Percentiles rank a stretch among this genome's conserved stretches.
Evolutionary conservation across 495 filamentous ascomycete species (phyloP).

Genomic region (Lophiostoma macrostomum): DNA sequence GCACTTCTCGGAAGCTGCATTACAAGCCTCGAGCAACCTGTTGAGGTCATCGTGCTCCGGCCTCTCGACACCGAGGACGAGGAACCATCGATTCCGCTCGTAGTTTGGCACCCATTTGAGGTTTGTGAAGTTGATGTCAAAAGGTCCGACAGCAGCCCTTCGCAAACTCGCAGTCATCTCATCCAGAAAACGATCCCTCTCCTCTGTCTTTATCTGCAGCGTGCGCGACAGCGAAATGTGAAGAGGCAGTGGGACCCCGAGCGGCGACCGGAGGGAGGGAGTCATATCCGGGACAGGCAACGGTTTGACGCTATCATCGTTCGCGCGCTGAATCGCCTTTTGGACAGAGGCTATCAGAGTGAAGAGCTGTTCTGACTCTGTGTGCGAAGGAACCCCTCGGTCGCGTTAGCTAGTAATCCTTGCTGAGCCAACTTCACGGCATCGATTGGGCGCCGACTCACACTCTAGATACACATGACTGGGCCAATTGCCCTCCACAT

Average conservation of each 20-base stretch:
- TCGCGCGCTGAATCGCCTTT: constrained; percentile 4
- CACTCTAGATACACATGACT: constrained; percentile 93
- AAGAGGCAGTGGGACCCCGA: constrained; percentile 74
- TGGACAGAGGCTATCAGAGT: constrained; percentile 49
- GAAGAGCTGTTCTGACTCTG: constrained; percentile 54
- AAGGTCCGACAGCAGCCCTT: constrained; percentile 49
- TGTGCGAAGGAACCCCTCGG: constrained; percentile 66
- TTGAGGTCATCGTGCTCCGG: constrained; percentile 57
- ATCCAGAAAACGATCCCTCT: constrained; percentile 62
- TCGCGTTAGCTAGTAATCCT: constrained; percentile 38
- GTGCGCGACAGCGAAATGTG: constrained; percentile 87
- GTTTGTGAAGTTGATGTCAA: constrained; percentile 46
- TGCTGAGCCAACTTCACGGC: not conserved
- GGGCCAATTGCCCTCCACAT: constrained; percentile 88
- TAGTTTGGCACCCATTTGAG: constrained; percentile 70
- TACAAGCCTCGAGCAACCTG: constrained; percentile 61
- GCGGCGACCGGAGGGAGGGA: constrained; percentile 68
- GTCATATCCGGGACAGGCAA: constrained; percentile 40
- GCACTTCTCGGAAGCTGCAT: constrained; percentile 56
- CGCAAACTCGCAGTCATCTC: constrained; percentile 42
- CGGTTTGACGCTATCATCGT: constrained; percentile 1
- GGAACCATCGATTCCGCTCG: constrained; percentile 79
- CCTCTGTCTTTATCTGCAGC: constrained; percentile 60
- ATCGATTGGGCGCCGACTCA: constrained; percentile 44
- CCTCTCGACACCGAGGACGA: constrained; percentile 63